Conservation (phyloP, 2,329 filamentous ascomycete species). For the Myriangium duriaei region DNA sequence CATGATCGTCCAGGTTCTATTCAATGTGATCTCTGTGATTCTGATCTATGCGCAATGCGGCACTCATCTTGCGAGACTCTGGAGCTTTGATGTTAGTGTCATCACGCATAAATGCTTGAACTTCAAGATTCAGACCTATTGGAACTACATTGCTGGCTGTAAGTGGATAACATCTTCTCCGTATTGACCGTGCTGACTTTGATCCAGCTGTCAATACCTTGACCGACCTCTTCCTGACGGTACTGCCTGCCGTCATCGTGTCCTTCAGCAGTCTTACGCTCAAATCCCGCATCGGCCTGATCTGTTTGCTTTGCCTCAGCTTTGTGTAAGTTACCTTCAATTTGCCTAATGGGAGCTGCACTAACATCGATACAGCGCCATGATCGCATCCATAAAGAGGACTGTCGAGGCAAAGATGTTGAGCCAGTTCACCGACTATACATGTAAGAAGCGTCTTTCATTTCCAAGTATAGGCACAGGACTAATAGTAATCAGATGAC, state of each 20-base stretch:
- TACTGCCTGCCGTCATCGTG: slow-evolving; percentile 20
- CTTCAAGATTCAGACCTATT: slow-evolving; percentile 14
- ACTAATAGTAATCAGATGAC: slow-evolving; percentile 11
- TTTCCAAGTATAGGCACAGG: not conserved
- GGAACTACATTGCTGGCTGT: slow-evolving; percentile 14
- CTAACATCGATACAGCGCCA: slow-evolving; percentile 13
- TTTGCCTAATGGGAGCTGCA: not conserved
- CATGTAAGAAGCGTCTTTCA: slow-evolving; percentile 10
- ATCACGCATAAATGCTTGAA: slow-evolving; percentile 14
- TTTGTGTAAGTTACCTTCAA: slow-evolving; percentile 12
- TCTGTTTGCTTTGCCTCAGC: slow-evolving; percentile 18
- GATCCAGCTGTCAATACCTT: slow-evolving; percentile 19
- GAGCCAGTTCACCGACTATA: slow-evolving; percentile 18
- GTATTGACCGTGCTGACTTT: slow-evolving; percentile 13
- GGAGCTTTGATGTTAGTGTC: slow-evolving; percentile 4
- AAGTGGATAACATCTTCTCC: not conserved
- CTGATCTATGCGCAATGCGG: slow-evolving; percentile 19
- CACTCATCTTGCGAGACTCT: slow-evolving; percentile 14
- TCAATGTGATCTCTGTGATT: slow-evolving; percentile 17
- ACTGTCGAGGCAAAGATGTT: slow-evolving; percentile 19
- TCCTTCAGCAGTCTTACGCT: slow-evolving; percentile 17
- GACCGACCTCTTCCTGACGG: slow-evolving; percentile 19
- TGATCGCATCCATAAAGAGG: slow-evolving; percentile 20
- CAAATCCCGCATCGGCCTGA: slow-evolving; percentile 17
- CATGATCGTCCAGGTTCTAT: slow-evolving; percentile 16